phyloP scores from a whole-genome alignment of 345 rosid species.

The Lepidium sativum region DNA sequence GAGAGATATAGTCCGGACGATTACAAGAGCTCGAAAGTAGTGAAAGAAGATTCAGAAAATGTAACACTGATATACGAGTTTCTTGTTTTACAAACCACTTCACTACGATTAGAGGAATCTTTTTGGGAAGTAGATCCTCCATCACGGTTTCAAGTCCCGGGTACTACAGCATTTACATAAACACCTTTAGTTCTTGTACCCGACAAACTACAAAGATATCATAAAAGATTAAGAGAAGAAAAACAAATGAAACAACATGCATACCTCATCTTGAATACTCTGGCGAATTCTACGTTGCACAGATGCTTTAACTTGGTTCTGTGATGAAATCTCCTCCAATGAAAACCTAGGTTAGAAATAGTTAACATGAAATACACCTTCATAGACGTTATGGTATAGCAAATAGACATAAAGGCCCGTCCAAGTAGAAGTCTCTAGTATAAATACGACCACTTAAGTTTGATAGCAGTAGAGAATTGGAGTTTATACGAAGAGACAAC shows the following conservation, averaged over 20 bases:
- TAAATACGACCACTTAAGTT: neutral
- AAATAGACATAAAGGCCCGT: neutral
- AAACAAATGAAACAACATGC: neutral
- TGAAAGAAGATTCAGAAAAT: neutral
- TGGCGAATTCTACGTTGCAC: constrained; percentile 94
- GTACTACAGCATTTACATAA: constrained; percentile 44
- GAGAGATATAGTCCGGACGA: neutral
- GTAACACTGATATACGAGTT: constrained; percentile 1
- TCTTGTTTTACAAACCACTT: constrained; percentile 56
- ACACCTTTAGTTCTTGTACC: neutral
- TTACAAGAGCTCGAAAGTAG: neutral
- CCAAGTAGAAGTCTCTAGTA: neutral
- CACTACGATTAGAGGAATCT: constrained; percentile 77
- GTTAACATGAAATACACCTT: neutral
- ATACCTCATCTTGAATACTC: constrained; percentile 93
- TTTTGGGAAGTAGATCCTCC: constrained; percentile 97
- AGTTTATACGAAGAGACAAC: too few species aligned
- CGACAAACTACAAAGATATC: neutral
- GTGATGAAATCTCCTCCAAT: constrained; percentile 84
- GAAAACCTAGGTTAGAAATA: constrained; percentile 55
- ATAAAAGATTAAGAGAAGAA: neutral
- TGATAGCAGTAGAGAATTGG: too few species aligned
- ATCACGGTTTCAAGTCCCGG: constrained; percentile 89
- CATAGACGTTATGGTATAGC: neutral
- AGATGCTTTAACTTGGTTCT: constrained; percentile 98